Percentiles rank a stretch among this genome's conserved stretches.
phyloP scores from a whole-genome alignment of 2,329 filamentous ascomycete species.

The Nannizziopsis arthrosporioides region DNA sequence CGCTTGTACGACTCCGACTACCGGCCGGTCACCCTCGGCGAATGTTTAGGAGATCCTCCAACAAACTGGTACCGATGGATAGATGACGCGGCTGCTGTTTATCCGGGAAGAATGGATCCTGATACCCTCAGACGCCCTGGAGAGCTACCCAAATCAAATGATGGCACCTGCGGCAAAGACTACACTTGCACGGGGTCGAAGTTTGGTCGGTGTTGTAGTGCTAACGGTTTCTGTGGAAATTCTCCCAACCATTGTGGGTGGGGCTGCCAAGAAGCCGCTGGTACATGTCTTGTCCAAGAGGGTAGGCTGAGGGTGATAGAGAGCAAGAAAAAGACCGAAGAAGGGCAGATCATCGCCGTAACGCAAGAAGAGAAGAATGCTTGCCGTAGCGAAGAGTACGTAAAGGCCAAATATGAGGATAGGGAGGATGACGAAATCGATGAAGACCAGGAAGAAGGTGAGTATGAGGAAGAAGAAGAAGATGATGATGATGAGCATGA shows the following conservation, averaged over 20 bases:
- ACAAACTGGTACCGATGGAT: conserved; percentile 31
- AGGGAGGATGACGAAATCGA: background rate
- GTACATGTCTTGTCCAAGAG: conserved; percentile 18
- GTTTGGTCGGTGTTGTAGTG: conserved; percentile 27
- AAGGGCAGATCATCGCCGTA: background rate
- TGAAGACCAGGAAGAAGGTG: background rate
- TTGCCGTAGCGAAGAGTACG: background rate
- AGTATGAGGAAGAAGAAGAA: background rate
- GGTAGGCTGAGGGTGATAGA: conserved; percentile 7
- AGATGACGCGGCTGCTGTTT: background rate
- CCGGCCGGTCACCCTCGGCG: conserved; percentile 33
- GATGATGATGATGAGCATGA: background rate
- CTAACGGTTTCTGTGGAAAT: conserved; percentile 23
- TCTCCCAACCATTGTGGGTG: conserved; percentile 22
- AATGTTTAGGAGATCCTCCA: conserved; percentile 31
- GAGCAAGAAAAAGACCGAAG: background rate
- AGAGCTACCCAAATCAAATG: conserved; percentile 18
- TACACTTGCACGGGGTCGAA: conserved; percentile 26
- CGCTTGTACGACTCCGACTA: conserved; percentile 23
- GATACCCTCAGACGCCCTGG: conserved; percentile 2
- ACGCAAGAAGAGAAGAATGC: background rate
- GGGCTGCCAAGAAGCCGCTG: conserved; percentile 24
- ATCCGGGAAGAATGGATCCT: background rate
- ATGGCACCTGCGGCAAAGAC: conserved; percentile 28
- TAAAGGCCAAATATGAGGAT: background rate